Evolutionary conservation across 306 rosid species (phyloP), one percentile per base, ranked within the genome.

Genomic region (Gillenia trifoliata): DNA sequence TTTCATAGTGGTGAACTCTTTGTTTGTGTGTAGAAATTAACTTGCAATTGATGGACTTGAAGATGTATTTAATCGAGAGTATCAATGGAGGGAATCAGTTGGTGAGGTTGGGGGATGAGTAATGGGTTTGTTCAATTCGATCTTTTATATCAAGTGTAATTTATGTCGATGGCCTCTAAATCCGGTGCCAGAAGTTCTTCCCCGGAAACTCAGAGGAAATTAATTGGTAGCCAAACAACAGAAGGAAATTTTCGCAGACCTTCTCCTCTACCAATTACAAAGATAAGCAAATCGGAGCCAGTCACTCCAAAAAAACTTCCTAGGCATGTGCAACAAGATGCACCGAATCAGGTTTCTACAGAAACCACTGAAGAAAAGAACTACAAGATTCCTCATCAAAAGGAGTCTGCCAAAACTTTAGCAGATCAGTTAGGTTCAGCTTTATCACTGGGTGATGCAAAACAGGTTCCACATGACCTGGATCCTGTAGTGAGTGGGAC

Each of bases 231-330:
- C 60, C 84, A 79, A 62, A 79, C 79, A 68, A 45, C 71, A 9
- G 86, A 82, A 67, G 73, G 80, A 66, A 77, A 85, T 40, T 79
- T 52, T 20, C 75, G 56, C 23, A 75, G 75, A 64, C 82, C 82
- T 64, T 29, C 84, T 33, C 82, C 89, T 11, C 59, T 65, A 15
- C 78, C 70, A 71, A 78, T 82, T 36, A 47, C 89, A 3, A 82
- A 85, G 83, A 45, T 77, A 23, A 77, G 85, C 72, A 82, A 82
- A 74, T 79, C 85, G 0, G 86, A 77, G 68, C 82, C 83, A 17
- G 89, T 79, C 38, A 76, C 82, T 16, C 84, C 78, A 0, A 79
- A 71, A 50, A 77, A 77, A 55, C 16, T 72, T 59, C 83, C 81
- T 1, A 72, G 78, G 66, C 43, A 75, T 69, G 74, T 55, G 33